phyloP scores from a whole-genome alignment of 805 yeast genomes.

The Debaryomyces hansenii region DNA sequence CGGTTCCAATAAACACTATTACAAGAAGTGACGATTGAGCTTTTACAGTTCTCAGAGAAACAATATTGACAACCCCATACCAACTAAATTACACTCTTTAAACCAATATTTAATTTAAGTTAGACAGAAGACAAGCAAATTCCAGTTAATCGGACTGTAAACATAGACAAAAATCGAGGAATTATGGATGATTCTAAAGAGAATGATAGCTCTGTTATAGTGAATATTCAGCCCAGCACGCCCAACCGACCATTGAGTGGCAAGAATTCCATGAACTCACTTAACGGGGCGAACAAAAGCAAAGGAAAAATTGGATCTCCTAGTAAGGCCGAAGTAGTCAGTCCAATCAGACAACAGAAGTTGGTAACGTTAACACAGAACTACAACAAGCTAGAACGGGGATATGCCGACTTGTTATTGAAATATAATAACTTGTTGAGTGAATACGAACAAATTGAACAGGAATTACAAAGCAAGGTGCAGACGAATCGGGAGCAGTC shows the following conservation, averaged over 20 bases:
- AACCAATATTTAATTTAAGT: not conserved
- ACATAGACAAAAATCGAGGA: not conserved
- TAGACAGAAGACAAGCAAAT: not conserved
- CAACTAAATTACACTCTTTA: conserved; percentile 1
- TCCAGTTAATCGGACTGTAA: not conserved
- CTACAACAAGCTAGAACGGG: conserved; percentile 13
- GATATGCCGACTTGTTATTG: conserved; percentile 33
- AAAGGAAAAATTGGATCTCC: conserved; percentile 1
- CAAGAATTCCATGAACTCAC: conserved; percentile 11
- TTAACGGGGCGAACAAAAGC: conserved; percentile 5
- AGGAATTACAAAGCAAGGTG: conserved; percentile 26
- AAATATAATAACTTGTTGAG: conserved; percentile 21
- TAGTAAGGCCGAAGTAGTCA: conserved; percentile 1
- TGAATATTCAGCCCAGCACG: conserved; percentile 5
- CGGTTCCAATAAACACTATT: not conserved
- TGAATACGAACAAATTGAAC: conserved; percentile 32
- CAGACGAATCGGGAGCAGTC: conserved; percentile 25
- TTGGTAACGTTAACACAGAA: conserved; percentile 1
- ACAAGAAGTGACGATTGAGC: too few relatives aligned
- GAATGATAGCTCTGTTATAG: conserved; percentile 5
- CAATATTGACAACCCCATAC: not conserved
- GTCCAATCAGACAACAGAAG: conserved; percentile 6
- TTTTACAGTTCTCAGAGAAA: too few relatives aligned
- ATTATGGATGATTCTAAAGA: conserved; percentile 11
- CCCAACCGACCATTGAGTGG: conserved; percentile 11